A percentile compares a stretch with the other conserved stretches of the same genome.
Evolutionary conservation across 176 grass and related monocot species (phyloP).

Genomic region (Luzula sylvatica): DNA sequence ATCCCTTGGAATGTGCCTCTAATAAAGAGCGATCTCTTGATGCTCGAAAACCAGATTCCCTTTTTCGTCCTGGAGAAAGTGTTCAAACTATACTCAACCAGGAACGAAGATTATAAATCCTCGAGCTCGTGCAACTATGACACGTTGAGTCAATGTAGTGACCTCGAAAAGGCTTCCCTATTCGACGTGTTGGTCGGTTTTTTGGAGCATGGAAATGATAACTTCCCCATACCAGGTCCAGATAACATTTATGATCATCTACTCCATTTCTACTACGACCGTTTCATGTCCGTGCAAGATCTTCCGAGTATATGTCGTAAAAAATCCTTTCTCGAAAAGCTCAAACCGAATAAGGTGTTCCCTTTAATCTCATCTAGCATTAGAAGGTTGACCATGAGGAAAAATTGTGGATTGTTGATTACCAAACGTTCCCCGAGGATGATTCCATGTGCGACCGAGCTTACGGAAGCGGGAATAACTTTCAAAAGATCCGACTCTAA

Average conservation of each 20-base stretch:
- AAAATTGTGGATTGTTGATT: not conserved
- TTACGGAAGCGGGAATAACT: conserved; percentile 20
- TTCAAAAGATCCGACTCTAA: conserved; percentile 1
- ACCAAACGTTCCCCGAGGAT: not conserved
- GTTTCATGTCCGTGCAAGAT: not conserved
- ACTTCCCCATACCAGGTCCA: not conserved
- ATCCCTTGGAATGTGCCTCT: conserved; percentile 18
- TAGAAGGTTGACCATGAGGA: conserved; percentile 6
- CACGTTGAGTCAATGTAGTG: conserved; percentile 10
- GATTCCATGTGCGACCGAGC: conserved; percentile 19
- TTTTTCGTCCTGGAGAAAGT: conserved; percentile 6
- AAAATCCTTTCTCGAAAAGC: not conserved
- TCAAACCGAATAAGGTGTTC: not conserved
- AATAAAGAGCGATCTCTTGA: conserved; percentile 14
- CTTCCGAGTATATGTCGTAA: not conserved
- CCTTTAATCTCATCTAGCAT: not conserved
- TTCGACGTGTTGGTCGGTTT: not conserved
- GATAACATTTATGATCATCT: conserved; percentile 4
- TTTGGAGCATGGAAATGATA: not conserved
- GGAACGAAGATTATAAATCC: not conserved
- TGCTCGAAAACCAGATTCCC: conserved; percentile 21
- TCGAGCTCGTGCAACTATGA: not conserved
- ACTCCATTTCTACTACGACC: conserved; percentile 21
- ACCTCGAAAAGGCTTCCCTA: not conserved
- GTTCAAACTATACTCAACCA: not conserved